Evolutionary conservation across 108 stramenopile species (phyloP).

Genomic region (Nitzschia sp.): DNA sequence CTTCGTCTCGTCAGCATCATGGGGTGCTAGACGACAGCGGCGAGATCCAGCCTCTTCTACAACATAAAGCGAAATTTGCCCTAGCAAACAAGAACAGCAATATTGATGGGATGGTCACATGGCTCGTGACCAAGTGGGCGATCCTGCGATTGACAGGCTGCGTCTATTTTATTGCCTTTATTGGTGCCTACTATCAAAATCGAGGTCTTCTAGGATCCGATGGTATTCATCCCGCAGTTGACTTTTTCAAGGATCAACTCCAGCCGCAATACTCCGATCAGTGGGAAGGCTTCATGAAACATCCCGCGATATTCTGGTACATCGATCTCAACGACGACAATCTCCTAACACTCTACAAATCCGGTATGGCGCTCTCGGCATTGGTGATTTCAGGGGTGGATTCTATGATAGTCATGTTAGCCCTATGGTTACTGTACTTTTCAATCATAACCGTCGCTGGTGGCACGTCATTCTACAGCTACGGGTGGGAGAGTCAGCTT

Average conservation of each 20-base stretch:
- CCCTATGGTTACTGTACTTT: constrained; percentile 71
- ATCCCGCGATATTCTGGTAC: constrained; percentile 43
- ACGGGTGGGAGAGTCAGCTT: constrained; percentile 86
- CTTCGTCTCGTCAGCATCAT: too few relatives aligned
- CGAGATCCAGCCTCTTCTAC: constrained; percentile 1
- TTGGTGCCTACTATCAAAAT: constrained; percentile 59
- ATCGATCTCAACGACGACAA: constrained; percentile 34
- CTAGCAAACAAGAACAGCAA: neutral
- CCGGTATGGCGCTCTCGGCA: constrained; percentile 39
- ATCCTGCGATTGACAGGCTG: constrained; percentile 51
- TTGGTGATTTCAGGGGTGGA: constrained; percentile 45
- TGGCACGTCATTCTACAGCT: constrained; percentile 63
- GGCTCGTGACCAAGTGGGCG: constrained; percentile 9
- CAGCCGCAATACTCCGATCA: constrained; percentile 8
- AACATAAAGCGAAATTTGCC: neutral
- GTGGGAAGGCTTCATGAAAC: constrained; percentile 39
- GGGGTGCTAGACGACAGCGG: neutral
- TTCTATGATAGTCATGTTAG: constrained; percentile 39
- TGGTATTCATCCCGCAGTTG: constrained; percentile 44
- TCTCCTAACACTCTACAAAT: constrained; percentile 16
- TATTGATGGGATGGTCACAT: neutral
- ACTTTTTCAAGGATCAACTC: constrained; percentile 13
- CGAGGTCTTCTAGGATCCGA: constrained; percentile 53
- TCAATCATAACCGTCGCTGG: constrained; percentile 69
- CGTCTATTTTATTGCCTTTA: constrained; percentile 60